These are phyloP conservation scores for Nothophytophthora sp. DNA, from an alignment of 352 stramenopile species.

Conservation along the genomic window DNA sequence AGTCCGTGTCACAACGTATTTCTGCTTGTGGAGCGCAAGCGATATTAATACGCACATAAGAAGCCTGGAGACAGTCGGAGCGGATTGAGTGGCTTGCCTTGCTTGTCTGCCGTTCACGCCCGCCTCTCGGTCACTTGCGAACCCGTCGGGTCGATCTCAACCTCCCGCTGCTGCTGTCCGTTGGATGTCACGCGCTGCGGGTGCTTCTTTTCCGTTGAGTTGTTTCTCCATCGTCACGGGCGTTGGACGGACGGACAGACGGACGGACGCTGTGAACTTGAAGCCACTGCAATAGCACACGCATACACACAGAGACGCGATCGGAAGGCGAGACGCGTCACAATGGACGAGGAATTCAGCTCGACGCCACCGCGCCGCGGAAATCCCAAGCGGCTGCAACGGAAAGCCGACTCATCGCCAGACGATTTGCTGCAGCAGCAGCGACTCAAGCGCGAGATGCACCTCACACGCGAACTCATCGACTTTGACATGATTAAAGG, in stretches of 20 bases:
- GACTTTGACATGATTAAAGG: slow-evolving; percentile 90
- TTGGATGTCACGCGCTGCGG: too few species aligned
- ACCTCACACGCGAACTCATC: slow-evolving; percentile 76
- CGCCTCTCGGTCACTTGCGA: background rate
- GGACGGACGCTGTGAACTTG: too few species aligned
- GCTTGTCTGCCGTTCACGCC: background rate
- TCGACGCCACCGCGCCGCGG: slow-evolving; percentile 18
- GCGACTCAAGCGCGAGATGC: slow-evolving; percentile 57
- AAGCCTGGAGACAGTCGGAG: slow-evolving; percentile 4
- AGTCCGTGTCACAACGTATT: slow-evolving; percentile 27
- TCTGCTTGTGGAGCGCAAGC: slow-evolving; percentile 24
- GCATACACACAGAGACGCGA: background rate
- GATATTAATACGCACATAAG: too few species aligned
- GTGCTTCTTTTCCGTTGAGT: too few species aligned
- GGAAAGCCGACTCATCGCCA: slow-evolving; percentile 49
- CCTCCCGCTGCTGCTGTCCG: too few species aligned
- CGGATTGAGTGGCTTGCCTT: slow-evolving; percentile 2
- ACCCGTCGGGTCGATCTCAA: too few species aligned
- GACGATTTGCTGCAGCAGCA: slow-evolving; percentile 33
- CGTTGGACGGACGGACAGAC: too few species aligned
- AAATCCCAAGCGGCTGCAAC: slow-evolving; percentile 43
- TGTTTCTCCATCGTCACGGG: too few species aligned
- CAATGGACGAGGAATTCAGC: slow-evolving; percentile 46
- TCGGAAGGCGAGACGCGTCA: slow-evolving; percentile 3
- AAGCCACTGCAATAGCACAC: too few species aligned